phyloP scores from a whole-genome alignment of 257 asterid species.

The Eustoma russellianum region DNA sequence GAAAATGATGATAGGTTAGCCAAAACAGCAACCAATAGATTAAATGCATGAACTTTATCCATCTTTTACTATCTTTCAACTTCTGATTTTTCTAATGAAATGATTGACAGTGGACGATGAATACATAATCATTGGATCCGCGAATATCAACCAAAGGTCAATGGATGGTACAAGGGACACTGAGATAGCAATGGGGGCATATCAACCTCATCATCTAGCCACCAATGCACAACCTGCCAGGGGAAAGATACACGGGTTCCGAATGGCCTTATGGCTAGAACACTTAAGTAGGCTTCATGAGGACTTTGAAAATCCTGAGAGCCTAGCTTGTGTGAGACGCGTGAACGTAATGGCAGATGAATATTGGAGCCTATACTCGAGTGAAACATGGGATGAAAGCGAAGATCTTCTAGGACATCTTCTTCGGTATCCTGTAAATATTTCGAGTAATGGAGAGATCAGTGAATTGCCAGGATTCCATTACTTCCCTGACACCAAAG shows the following conservation, averaged over 20 bases:
- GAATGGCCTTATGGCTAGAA: constrained; percentile 78
- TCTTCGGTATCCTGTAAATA: constrained; percentile 55
- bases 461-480: constrained; percentile 40
- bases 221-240: constrained; percentile 17
- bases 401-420: constrained; percentile 64
- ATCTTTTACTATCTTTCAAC: neutral
- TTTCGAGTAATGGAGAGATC: constrained; percentile 42
- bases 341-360: constrained; percentile 48
- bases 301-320: constrained; percentile 37
- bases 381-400: constrained; percentile 17
- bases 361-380: constrained; percentile 47
- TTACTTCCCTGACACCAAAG: constrained; percentile 80
- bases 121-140: constrained; percentile 79
- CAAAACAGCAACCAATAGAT: neutral
- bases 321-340: constrained; percentile 40
- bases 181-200: constrained; percentile 92
- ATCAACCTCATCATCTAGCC: constrained; percentile 61
- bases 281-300: constrained; percentile 34
- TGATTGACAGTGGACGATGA: constrained; percentile 71
- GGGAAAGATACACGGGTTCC: constrained; percentile 47
- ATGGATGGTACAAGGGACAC: constrained; percentile 88
- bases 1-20: constrained; percentile 79
- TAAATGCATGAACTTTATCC: no score
- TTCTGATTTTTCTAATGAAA: neutral
- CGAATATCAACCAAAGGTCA: constrained; percentile 89